These are phyloP conservation scores for Rhodotorula glutinis DNA, from an alignment of 1,284 basidiomycete species.

Conservation along the genomic window DNA sequence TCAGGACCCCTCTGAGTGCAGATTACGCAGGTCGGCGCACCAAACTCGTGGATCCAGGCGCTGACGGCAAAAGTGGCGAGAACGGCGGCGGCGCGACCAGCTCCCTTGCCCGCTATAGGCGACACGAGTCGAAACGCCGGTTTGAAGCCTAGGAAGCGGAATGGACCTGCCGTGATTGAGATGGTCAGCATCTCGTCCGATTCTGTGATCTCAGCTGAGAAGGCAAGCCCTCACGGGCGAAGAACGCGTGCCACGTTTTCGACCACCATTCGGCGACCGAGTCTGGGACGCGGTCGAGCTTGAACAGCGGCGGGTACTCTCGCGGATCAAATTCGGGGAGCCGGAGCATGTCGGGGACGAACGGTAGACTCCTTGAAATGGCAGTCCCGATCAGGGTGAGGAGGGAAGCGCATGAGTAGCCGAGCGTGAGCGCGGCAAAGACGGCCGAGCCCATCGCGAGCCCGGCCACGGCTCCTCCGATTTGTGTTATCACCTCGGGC, in stretches of 20 bases:
- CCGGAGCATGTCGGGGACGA: conserved; percentile 1
- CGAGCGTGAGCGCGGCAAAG: conserved; percentile 28
- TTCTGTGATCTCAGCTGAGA: neutral
- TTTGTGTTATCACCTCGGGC: neutral
- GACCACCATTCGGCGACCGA: conserved; percentile 29
- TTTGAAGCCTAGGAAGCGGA: conserved; percentile 31
- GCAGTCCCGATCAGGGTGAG: conserved; percentile 13
- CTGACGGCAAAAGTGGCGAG: conserved; percentile 30
- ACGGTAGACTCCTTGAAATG: neutral
- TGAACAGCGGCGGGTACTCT: conserved; percentile 32
- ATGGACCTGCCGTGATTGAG: conserved; percentile 5
- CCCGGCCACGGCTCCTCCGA: conserved; percentile 15
- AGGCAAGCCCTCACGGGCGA: conserved; percentile 1
- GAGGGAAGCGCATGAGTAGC: conserved; percentile 24
- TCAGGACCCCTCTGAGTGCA: too few species aligned
- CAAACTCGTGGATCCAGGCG: conserved; percentile 35
- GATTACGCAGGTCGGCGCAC: neutral
- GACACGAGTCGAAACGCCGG: conserved; percentile 6
- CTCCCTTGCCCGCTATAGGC: conserved; percentile 10
- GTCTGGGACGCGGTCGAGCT: conserved; percentile 7
- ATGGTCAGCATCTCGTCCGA: too few species aligned
- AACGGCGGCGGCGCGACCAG: conserved; percentile 13
- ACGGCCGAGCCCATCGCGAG: conserved; percentile 27
- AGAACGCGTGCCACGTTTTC: conserved; percentile 33
- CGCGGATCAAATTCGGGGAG: conserved; percentile 26